Evolutionary conservation across 2,329 filamentous ascomycete genomes (phyloP), one percentile per base, ranked within the genome.

Genomic region (Alternaria viburni): DNA sequence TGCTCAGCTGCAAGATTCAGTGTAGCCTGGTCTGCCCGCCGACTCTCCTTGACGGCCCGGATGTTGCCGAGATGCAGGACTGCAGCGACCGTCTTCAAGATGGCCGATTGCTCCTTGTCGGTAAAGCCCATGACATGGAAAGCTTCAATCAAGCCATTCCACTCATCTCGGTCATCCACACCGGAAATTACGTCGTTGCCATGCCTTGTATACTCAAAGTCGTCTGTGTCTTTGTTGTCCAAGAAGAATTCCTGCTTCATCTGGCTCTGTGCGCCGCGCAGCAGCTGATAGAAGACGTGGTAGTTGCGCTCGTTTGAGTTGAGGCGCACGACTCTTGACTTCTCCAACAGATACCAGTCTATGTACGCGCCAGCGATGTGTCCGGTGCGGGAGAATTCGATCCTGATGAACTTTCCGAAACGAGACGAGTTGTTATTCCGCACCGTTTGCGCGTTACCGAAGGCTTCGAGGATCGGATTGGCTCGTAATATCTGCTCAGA

Each of bases 361-460:
- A 99, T 98, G 81, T 93, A 97, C 21, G 96, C 96, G 36, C 96
- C 96, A 5, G 92, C 92, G 69, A 99, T 99, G 58, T 96, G 91
- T 26, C 96, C 96, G 36, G 88, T 88, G 23, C 92, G 87, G 32
- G 89, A 93, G 81, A 99, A 97, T 77, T 97, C 93, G 75, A 99
- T 99, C 54, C 96, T 88, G 77, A 99, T 99, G 75, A 99, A 99
- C 80, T 99, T 99, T 77, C 96, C 96, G 75, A 99, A 99, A 68
- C 96, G 90, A 6, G 96, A 99, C 0, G 96, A 99, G 78, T 99
- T 99, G 83, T 99, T 96, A 80, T 99, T 99, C 57, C 96, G 89
- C 28, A 99, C 93, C 0, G 96, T 99, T 79, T 99, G 96, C 1
- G 96, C 96, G 77, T 99, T 99, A 64, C 96, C 96, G 74, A 99